Base-by-base conservation (phyloP, 192 early-diverging fungal species). In the Fimicolochytrium jonesii region DNA sequence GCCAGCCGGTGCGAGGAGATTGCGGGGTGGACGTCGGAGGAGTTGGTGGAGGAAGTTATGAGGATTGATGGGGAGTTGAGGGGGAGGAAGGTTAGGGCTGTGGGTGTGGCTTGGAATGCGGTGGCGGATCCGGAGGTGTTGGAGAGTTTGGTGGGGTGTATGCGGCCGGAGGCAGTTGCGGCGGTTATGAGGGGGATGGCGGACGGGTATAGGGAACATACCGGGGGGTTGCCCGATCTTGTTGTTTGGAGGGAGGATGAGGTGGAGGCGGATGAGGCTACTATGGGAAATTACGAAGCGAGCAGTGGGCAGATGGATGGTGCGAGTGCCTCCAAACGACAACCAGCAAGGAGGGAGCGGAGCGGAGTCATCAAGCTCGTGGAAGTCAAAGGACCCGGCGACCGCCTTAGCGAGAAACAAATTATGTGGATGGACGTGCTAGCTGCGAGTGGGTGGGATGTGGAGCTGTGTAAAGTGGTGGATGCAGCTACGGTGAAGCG, bases 381-480 rank as follows among this genome's bases (percentile, higher is more conserved):
- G 4, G 78, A 80, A 58, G 78, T 80, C 9, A 80, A 80, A 47
- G 72, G 75, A 17, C 66, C 76, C 23, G 72, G 72, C 7, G 78
- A 80, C 53, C 56, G 61, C 11, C 42, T 80, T 50, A 69, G 70
- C 17, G 66, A 72, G 43, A 61, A 70, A 39, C 78, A 80, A 42
- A 63, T 63, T n/a, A 73, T 73, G 66, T 77, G 78, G 78, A 22
- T 77, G 26, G 69, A 75, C 22, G 59, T 69, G 29, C 32, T 79
- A 47, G 37, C 39, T 2, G 28, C 11, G n/a, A 32, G 42, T 36
- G 66, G 66, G 5, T 64, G 75, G 37, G 64, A 73, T 18, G 67
- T 72, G 1, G 68, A 74, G 30, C 36, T 76, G 28, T 78, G 75
- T 35, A 61, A 73, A 41, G 70, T 78, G 13, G 58, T 51, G 20